These are phyloP conservation scores for Leishmania braziliensis DNA, from an alignment of 208 protist genomes.

Conservation along the genomic window DNA sequence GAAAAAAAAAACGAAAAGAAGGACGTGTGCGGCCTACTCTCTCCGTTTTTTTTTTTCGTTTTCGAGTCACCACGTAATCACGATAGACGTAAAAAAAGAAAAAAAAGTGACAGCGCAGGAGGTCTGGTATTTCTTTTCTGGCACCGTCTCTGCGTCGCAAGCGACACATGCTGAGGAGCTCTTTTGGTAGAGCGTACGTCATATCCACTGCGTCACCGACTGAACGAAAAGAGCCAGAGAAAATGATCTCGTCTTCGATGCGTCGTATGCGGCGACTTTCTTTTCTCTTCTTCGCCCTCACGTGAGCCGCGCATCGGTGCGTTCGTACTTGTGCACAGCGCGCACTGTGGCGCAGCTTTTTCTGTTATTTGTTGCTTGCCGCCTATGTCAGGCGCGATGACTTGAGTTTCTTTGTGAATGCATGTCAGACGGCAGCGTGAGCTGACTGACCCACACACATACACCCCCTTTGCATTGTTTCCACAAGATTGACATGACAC, in stretches of 20 bases:
- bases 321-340: not conserved
- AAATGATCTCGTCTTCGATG: not conserved
- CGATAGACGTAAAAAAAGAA: not conserved
- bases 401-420: not conserved
- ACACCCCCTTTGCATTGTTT: not conserved
- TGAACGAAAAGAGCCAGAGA: not conserved
- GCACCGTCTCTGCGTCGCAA: not conserved
- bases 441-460: not conserved
- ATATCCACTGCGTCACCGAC: not conserved
- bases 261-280: not conserved
- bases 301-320: not conserved
- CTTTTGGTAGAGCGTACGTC: not conserved
- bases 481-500: not conserved
- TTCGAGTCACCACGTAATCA: not conserved
- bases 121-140: not conserved
- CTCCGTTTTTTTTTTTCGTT: not conserved
- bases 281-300: not conserved
- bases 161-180: not conserved
- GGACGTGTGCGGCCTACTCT: not conserved
- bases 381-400: not conserved
- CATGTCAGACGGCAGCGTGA: not conserved
- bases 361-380: not conserved
- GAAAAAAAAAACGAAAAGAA: not conserved
- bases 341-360: not conserved
- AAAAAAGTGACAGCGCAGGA: not conserved